phyloP scores from a whole-genome alignment of 176 grass and related monocot species.

The Hyparrhenia diplandra region DNA sequence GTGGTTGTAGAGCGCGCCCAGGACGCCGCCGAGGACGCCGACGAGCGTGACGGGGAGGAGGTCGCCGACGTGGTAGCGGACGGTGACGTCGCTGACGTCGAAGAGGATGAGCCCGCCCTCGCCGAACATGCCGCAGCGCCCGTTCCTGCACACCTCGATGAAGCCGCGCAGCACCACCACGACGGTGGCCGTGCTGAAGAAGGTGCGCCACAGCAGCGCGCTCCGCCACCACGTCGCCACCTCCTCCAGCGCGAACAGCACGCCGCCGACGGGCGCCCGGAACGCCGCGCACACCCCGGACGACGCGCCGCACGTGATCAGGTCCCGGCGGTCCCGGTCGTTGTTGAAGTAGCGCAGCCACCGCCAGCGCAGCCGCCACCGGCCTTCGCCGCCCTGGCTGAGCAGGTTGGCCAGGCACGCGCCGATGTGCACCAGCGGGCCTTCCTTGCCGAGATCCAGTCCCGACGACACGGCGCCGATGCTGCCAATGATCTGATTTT shows the following conservation, averaged over 20 bases:
- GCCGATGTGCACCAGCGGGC: slow-evolving; percentile 83
- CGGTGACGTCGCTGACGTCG: slow-evolving; percentile 73
- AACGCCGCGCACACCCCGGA: slow-evolving; percentile 86
- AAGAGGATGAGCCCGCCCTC: slow-evolving; percentile 90
- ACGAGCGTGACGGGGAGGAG: slow-evolving; percentile 67
- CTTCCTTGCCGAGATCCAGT: slow-evolving; percentile 86
- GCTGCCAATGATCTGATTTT: slow-evolving; percentile 94
- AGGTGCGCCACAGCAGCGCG: slow-evolving; percentile 84
- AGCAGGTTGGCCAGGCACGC: slow-evolving; percentile 71
- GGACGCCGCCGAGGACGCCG: slow-evolving; percentile 68
- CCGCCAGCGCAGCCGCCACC: slow-evolving; percentile 29
- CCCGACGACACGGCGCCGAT: slow-evolving; percentile 84
- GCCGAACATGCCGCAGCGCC: slow-evolving; percentile 83
- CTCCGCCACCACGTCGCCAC: slow-evolving; percentile 59
- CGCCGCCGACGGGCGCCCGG: slow-evolving; percentile 74
- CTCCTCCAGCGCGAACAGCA: slow-evolving; percentile 86
- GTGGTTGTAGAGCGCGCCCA: slow-evolving; percentile 72
- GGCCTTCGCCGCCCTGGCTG: slow-evolving; percentile 57
- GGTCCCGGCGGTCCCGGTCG: slow-evolving; percentile 79
- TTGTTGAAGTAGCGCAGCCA: slow-evolving; percentile 85
- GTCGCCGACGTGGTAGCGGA: slow-evolving; percentile 58
- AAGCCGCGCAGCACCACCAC: slow-evolving; percentile 94
- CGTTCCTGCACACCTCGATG: slow-evolving; percentile 84
- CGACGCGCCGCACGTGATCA: slow-evolving; percentile 83
- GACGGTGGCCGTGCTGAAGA: slow-evolving; percentile 84